phyloP scores from a whole-genome alignment of 192 early-diverging fungal genomes.

The Dimargaris cristalligena region DNA sequence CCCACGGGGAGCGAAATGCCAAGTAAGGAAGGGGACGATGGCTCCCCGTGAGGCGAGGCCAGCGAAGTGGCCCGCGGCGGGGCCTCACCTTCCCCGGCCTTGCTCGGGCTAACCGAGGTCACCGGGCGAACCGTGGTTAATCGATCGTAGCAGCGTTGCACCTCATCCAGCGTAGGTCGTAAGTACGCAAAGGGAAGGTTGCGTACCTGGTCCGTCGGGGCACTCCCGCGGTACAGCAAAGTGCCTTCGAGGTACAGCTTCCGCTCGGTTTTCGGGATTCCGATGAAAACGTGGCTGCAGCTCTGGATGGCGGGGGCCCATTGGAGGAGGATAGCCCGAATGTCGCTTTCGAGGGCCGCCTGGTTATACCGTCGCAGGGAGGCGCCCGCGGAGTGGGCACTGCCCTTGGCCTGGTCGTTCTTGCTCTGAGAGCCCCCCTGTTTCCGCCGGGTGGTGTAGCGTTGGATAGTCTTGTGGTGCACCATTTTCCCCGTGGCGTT shows the following conservation, averaged over 20 bases:
- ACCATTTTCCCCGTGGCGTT: constrained; percentile 37
- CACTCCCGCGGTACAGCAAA: no score
- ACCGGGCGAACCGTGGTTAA: constrained; percentile 17
- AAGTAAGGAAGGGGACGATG: no score
- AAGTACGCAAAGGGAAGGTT: constrained; percentile 70
- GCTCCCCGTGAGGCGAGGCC: no score
- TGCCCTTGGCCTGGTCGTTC: constrained; percentile 65
- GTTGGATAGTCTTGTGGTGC: constrained; percentile 83
- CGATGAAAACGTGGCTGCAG: constrained; percentile 57
- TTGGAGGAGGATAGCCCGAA: constrained; percentile 46
- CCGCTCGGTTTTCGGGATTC: constrained; percentile 5
- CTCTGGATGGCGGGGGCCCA: constrained; percentile 51
- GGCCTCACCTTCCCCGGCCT: no score
- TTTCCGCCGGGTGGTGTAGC: constrained; percentile 90
- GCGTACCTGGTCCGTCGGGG: no score
- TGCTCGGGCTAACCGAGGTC: no score
- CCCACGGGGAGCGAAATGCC: constrained; percentile 8
- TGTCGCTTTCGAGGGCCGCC: constrained; percentile 54
- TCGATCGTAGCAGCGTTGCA: constrained; percentile 19
- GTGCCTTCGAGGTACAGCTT: constrained; percentile 6
- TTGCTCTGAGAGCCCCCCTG: constrained; percentile 85
- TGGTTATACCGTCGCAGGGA: constrained; percentile 85
- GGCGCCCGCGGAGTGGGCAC: constrained; percentile 76
- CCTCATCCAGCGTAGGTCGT: constrained; percentile 38
- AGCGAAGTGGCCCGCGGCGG: no score